Evolutionary conservation across 805 yeast genomes (phyloP), one percentile per base, ranked within the genome.

Genomic region (Yamadazyma paraphyllophila): DNA sequence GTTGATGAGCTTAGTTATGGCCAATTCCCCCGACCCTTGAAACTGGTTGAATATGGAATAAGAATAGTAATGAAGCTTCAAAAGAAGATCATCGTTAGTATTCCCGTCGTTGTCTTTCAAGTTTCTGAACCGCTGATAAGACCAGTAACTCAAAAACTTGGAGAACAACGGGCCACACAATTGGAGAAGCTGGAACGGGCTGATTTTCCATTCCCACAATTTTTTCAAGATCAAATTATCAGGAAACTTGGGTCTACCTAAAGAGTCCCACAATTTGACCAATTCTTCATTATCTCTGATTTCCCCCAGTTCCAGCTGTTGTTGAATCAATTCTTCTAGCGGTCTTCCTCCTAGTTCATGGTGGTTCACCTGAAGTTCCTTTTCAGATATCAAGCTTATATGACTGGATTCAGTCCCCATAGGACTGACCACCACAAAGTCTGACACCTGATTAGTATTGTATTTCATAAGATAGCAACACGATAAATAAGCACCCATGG

Each of bases 11-110:
- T 66, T 69, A 12, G 74, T 66, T 25, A 71, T 70, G 30, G 76
- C 75, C 47, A 71, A 57, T 46, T 71, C 76, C 1, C 76, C 76
- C 1, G 73, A 66, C 1, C 73, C 71, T 51, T 67, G 74, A 52
- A 53, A 70, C 52, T 71, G 76, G 52, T 69, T 70, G 53, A 70
- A 71, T 2, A 71, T 65, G 1, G 74, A 67, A 45, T 59, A 71
- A 0, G 73, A 69, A 51, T 70, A 71, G 46, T 63, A 57, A 48
- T 71, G 76, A 11, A 71, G 58, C 41, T 67, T 67, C 36, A 66
- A 51, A 7, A 69, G 59, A 35, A 71, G 53, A 29, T 48, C 51
- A 13, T 36, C 16, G 36, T 45, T 46, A 3, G 37, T 35, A 5
- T 37, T 16, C 9, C 46, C 46, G 24, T 46, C 45, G 26, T 45